Percentiles rank a stretch among this genome's conserved stretches.
These are phyloP conservation scores for Diaporthe sp. DNA, from an alignment of 2,329 filamentous ascomycete species.

Conservation along the genomic window DNA sequence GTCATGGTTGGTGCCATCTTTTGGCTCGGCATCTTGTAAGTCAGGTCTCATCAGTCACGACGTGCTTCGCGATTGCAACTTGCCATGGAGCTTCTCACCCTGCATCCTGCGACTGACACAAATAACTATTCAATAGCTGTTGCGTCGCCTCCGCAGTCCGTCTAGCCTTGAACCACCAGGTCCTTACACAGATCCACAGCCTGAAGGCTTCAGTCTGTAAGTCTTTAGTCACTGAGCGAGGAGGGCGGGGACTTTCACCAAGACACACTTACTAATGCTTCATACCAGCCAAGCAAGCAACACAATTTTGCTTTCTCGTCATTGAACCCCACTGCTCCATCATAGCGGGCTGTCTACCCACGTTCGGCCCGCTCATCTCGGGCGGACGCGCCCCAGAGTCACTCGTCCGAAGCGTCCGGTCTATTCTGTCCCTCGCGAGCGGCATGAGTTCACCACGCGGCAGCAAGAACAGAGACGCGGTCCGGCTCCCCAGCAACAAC, in stretches of 20 bases:
- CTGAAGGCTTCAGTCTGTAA: neutral
- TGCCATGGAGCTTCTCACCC: too few relatives aligned
- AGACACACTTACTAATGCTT: neutral
- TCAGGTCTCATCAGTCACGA: neutral
- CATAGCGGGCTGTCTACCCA: neutral
- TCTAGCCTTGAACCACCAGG: neutral
- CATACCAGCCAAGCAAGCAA: neutral
- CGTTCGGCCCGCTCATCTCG: neutral
- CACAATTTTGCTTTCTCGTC: constrained; percentile 1
- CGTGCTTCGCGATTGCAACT: neutral
- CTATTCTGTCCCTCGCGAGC: constrained; percentile 4
- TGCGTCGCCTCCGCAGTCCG: neutral
- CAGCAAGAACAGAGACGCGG: neutral
- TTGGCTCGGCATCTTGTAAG: constrained; percentile 13
- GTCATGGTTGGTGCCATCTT: constrained; percentile 16
- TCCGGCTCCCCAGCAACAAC: neutral
- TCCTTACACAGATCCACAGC: neutral
- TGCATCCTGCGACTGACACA: neutral
- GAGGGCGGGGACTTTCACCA: neutral
- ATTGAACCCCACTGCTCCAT: constrained; percentile 9
- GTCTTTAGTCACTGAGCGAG: neutral
- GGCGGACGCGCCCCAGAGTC: constrained; percentile 9
- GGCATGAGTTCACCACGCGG: neutral
- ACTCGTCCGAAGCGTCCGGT: neutral
- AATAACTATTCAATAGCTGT: neutral